Base-by-base conservation (phyloP, 23 red algal genomes). In the Chondrus crispus region DNA sequence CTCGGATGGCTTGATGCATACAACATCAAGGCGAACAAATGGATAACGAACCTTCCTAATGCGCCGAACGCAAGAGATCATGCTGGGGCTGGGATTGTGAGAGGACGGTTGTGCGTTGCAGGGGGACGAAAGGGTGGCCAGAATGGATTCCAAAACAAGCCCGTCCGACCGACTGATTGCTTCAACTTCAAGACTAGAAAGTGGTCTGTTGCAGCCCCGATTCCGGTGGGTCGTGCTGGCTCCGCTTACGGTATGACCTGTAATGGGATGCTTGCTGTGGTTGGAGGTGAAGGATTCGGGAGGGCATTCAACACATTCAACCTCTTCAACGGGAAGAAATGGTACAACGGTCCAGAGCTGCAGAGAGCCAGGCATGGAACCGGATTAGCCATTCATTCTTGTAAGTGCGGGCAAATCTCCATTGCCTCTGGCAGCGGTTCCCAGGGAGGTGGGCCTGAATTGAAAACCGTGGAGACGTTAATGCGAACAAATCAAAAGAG, bases 121-220 rank as follows among this genome's bases (percentile, higher is more conserved):
- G 92, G 92, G 10, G 92, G 92, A 52, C 33, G 92, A 48, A 62
- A 94, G 41, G 92, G 92, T 41, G 92, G 92, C 18, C 36, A 38
- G 16, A 12, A 16, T 11, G 53, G 47, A 36, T 94, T 94, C 74
- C 87, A 80, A 22, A 66, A 45, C 40, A 52, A 69, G 29, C 80
- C 52, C 5, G 71, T 76, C 12, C 42, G n/a, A 2, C 39, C 18
- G 8, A 79, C 76, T 4, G 68, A 71, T 54, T 87, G 74, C 43
- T 82, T 69, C 50, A 78, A 64, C 38, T 66, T 81, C 69, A 53
- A 45, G 5, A 49, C 29, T 24, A 44, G 44, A 18, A 38, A 28
- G 5, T 84, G 81, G 91, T 42, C 66, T 32, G 74, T 52, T 24
- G 54, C 48, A 3, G 81, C 69, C 26, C 64, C 49, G n/a, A 69